Evolutionary conservation across 495 filamentous ascomycete genomes (phyloP).

Genomic region (Trichoderma asperelloides): DNA sequence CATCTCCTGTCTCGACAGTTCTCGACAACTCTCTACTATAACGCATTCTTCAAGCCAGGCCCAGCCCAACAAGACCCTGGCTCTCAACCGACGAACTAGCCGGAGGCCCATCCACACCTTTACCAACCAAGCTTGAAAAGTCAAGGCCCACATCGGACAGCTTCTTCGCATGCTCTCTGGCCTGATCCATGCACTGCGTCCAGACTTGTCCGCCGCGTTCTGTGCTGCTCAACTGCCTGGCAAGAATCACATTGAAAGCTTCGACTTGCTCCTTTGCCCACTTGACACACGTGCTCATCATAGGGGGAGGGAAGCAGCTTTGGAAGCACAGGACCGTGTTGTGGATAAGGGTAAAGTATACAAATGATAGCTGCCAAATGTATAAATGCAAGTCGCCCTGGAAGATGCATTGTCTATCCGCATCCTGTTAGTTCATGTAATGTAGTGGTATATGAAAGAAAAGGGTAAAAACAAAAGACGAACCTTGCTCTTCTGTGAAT

Average conservation of each 20-base stretch:
- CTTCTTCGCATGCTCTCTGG: slow-evolving; percentile 69
- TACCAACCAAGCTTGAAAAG: slow-evolving; percentile 63
- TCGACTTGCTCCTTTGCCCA: slow-evolving; percentile 94
- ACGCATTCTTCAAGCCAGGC: slow-evolving; percentile 21
- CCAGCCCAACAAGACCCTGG: slow-evolving; percentile 31
- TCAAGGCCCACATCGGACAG: slow-evolving; percentile 83
- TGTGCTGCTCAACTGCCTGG: slow-evolving; percentile 70
- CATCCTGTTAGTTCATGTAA: slow-evolving; percentile 21
- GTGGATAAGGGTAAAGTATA: slow-evolving; percentile 88
- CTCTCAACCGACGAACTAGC: slow-evolving; percentile 11
- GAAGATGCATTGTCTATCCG: slow-evolving; percentile 77
- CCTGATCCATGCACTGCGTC: slow-evolving; percentile 74
- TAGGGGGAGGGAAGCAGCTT: slow-evolving; percentile 72
- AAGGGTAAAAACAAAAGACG: slow-evolving; percentile 19
- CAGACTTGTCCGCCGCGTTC: slow-evolving; percentile 63
- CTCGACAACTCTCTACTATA: neutral
- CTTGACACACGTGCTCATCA: slow-evolving; percentile 87
- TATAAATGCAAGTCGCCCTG: slow-evolving; percentile 86
- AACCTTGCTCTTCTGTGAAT: slow-evolving; percentile 78
- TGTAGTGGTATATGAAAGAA: neutral
- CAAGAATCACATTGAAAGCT: slow-evolving; percentile 74
- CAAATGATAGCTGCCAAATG: slow-evolving; percentile 91
- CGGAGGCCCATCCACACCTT: slow-evolving; percentile 20
- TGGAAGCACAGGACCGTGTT: slow-evolving; percentile 87
- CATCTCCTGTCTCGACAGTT: neutral